Conservation (phyloP, 1,284 basidiomycete genomes). For the Ganoderma leucocontextum region DNA sequence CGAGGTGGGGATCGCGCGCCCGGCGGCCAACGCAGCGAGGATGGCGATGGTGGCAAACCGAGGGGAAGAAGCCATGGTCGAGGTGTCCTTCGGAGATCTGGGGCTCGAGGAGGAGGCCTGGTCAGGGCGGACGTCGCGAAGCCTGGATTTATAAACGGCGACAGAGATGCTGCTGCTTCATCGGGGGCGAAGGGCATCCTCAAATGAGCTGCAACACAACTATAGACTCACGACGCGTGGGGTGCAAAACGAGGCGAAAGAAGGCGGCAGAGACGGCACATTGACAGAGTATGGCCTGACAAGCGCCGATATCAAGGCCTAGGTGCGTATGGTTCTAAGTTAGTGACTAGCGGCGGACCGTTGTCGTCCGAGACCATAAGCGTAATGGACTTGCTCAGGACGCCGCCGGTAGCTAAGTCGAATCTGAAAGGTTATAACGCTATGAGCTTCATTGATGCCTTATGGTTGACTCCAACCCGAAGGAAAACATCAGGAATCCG, state of each 20-base stretch:
- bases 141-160: background rate
- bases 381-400: background rate
- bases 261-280: background rate
- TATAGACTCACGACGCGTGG: background rate
- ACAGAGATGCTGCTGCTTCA: background rate
- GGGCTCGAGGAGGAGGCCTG: background rate
- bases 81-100: background rate
- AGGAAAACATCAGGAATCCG: too few species aligned
- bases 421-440: background rate
- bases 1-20: background rate
- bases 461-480: background rate
- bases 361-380: background rate
- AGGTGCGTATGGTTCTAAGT: background rate
- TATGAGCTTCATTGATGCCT: background rate
- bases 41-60: background rate
- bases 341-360: background rate
- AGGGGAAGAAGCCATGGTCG: conserved; percentile 1
- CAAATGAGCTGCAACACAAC: background rate
- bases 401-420: background rate
- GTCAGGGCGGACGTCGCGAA: background rate
- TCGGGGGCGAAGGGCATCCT: background rate
- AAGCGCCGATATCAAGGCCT: background rate
- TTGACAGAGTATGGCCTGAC: conserved; percentile 1
- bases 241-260: background rate
- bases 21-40: background rate